Evolutionary conservation across 2,329 filamentous ascomycete genomes (phyloP).

Genomic region (Xenoacremonium recifei): DNA sequence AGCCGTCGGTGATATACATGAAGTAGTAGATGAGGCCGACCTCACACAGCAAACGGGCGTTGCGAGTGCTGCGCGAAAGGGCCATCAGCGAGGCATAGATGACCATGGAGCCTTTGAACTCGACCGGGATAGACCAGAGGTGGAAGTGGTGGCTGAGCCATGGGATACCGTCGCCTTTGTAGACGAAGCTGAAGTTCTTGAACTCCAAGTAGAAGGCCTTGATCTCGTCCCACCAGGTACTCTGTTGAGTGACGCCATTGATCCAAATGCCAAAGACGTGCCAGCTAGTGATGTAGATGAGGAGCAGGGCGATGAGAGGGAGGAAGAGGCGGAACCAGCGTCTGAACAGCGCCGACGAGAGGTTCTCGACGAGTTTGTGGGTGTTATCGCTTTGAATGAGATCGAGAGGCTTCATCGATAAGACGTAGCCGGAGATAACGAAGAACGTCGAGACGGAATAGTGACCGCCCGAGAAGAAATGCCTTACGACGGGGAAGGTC

Average conservation of each 20-base stretch:
- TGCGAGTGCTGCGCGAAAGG: constrained; percentile 53
- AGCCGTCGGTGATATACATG: constrained; percentile 65
- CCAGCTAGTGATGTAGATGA: constrained; percentile 48
- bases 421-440: constrained; percentile 57
- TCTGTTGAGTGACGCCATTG: constrained; percentile 35
- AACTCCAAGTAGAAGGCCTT: constrained; percentile 52
- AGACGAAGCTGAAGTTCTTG: constrained; percentile 70
- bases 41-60: constrained; percentile 54
- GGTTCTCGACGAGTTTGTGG: constrained; percentile 39
- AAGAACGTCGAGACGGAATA: constrained; percentile 58
- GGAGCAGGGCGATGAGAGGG: constrained; percentile 53
- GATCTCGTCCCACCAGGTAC: constrained; percentile 46
- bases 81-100: constrained; percentile 58
- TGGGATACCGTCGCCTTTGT: constrained; percentile 54
- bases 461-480: constrained; percentile 61
- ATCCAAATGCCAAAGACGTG: constrained; percentile 51
- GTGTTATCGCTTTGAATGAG: constrained; percentile 45
- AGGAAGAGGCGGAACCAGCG: constrained; percentile 50
- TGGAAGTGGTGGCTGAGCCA: constrained; percentile 56
- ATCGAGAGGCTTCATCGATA: constrained; percentile 48
- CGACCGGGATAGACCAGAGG: constrained; percentile 62
- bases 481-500: constrained; percentile 55
- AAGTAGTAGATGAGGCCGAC: constrained; percentile 60
- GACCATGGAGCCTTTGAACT: constrained; percentile 63
- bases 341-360: constrained; percentile 48